Evolutionary conservation across 306 rosid species (phyloP), one percentile per base, ranked within the genome.

Genomic region (Pyrus bretschneideri): DNA sequence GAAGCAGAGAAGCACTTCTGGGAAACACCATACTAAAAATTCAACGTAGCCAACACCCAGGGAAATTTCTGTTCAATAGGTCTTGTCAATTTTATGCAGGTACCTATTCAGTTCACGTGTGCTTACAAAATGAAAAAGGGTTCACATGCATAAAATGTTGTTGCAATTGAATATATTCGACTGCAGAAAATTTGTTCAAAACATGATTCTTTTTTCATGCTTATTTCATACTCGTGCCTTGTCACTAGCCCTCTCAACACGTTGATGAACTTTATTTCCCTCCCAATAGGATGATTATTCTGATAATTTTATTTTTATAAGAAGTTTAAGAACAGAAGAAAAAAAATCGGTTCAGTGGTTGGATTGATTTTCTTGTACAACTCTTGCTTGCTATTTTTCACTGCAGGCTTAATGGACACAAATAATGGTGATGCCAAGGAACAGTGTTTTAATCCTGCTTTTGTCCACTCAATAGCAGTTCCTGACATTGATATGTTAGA

Each of bases 381-480:
- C 51, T 38, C 68, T 11, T 74, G 63, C 17, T 79, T 66, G 70
- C 61, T 67, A 75, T 82, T 79, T 71, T 55, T 51, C 29, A 46
- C 72, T 81, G 83, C 91, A 94, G 97, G 90, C 67, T 75, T 78
- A 70, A 79, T 85, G 67, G 91, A 83, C 18, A 59, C 69, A 67
- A 77, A 86, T 71, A 77, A 85, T 64, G 69, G 78, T 62, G 74
- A 83, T 44, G 71, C 29, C 46, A 45, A 90, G 3, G 96, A 87
- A 57, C 96, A 89, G 76, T 90, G 88, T 83, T 83, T 84, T 65
- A 95, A 95, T 86, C 99, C 97, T 76, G 95, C 99, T 79, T 89
- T 90, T 77, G 67, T 95, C 76, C 97, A 92, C 55, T 87, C 96
- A 63, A 63, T 92, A 79, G 92, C 91, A 19, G 92, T 90, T 85